Evolutionary conservation across 345 rosid species (phyloP).

Genomic region (Eucalyptus grandis): DNA sequence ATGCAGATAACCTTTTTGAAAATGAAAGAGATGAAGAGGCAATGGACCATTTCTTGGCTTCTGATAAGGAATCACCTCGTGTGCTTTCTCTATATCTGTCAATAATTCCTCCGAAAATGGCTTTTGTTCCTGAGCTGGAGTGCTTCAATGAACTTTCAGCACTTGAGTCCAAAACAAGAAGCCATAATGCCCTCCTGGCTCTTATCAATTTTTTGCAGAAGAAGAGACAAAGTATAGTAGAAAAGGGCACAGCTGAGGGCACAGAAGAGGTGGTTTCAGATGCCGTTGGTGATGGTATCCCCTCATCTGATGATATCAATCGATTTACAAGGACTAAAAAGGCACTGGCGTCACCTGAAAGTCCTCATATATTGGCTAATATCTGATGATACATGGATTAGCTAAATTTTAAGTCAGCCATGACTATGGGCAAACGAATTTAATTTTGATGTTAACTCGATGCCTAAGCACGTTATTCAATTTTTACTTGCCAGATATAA

Average conservation of each 20-base stretch:
- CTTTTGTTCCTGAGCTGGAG: conserved; percentile 50
- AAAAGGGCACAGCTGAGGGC: conserved; percentile 85
- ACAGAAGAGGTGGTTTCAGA: conserved; percentile 85
- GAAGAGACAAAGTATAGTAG: conserved; percentile 56
- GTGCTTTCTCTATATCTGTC: conserved; percentile 87
- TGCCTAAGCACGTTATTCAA: not conserved
- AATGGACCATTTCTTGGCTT: conserved; percentile 90
- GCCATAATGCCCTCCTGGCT: conserved; percentile 92
- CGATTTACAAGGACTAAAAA: conserved; percentile 63
- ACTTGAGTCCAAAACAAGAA: conserved; percentile 81
- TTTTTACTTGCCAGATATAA: not conserved
- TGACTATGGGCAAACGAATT: not conserved
- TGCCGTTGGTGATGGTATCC: conserved; percentile 70
- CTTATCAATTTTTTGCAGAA: conserved; percentile 81
- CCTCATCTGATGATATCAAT: conserved; percentile 31
- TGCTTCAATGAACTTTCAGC: conserved; percentile 54
- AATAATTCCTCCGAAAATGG: conserved; percentile 56
- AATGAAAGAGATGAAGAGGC: conserved; percentile 89
- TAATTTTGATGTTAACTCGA: not conserved
- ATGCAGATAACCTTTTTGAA: conserved; percentile 81
- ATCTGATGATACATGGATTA: not conserved
- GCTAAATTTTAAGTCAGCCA: not conserved
- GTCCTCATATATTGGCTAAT: not conserved
- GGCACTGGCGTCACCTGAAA: conserved; percentile 15
- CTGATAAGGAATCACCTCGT: conserved; percentile 77